Evolutionary conservation across 2,329 filamentous ascomycete genomes (phyloP), one percentile per base, ranked within the genome.

Genomic region (Triangularia verruculosa): DNA sequence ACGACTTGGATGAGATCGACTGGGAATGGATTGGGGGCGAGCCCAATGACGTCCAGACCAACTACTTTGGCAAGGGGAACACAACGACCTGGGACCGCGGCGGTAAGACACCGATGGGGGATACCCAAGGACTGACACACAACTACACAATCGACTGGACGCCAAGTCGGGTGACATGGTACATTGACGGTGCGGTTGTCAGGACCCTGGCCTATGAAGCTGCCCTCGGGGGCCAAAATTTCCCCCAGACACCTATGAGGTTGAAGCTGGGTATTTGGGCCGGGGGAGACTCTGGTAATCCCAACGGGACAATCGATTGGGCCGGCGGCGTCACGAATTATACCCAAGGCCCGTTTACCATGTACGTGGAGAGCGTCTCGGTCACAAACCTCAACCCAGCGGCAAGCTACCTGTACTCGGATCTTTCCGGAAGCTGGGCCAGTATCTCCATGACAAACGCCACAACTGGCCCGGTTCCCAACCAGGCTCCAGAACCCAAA

Each of bases 121-220:
- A 83, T 71, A 94, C 90, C 67, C 93, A 97, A 75, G 82, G 81
- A 57, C 77, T 82, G 34, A 97, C 90, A 76, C 89, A 94, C 76
- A 97, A 87, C 11, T 99, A 98, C 79, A 88, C 89, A 3, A 82
- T 98, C 71, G 93, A 97, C 75, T 99, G 95, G 95, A 96, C 92
- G 0, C 81, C 88, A 43, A 84, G 89, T 61, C 89, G 93, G 73
- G 89, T 97, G 73, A 83, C 93, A 34, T 99, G 94, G 93, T 87
- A 88, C 67, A 91, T 96, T 66, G 90, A 90, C 73, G 91, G 89
- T 63, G 85, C 82, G 12, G 87, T 89, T 5, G 86, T 97, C 57
- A 89, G 95, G 64, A 90, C 90, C 9, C 83, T 97, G 64, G 87
- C 83, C 56, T 85, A 86, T 43, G 81, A 78, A 56, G 87, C 91